Evolutionary conservation across 768 basidiomycete genomes (phyloP), one percentile per base, ranked within the genome.

Genomic region (Phanerochaete carnosa): DNA sequence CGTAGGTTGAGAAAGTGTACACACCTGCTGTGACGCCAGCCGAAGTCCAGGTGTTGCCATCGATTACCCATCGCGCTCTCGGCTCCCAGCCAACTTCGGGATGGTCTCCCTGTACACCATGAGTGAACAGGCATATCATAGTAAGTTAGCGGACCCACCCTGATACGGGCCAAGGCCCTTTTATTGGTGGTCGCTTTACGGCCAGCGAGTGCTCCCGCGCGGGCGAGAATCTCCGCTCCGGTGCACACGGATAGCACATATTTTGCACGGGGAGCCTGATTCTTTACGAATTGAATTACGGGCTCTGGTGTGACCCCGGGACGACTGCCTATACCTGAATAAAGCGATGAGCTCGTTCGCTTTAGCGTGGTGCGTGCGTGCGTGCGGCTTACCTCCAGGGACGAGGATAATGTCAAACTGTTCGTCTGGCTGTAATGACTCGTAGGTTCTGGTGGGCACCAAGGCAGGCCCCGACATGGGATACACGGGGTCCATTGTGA

Each of bases 101-200:
- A 13, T 63, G 57, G 37, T 54, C 66, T 61, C 67, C 65, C 70
- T 60, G 55, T 22, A n/a, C 30, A 43, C 30, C 30, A 29, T 23
- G 11, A 23, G 22, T 26, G 22, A 28, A 33, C 53, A 49, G 19
- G 19, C 3, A 30, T 28, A 8, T 11, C 9, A 29, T 33, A 19
- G 19, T 13, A 39, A 63, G 13, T 16, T 30, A n/a, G 59, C 19
- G 28, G n/a, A n/a, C 68, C 33, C 50, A 74, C 75, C 61, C 61
- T 61, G 22, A 73, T 62, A 8, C 55, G 51, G 19, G 62, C 71
- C 60, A 72, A 77, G 4, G 51, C 47, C 3, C 62, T 28, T 60
- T 79, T 79, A 66, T 76, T 77, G 11, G 75, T 75, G 0, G 76
- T 79, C 11, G 76, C 77, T 12, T 67, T 60, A 50, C 70, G 68